A percentile compares a stretch with the other conserved stretches of the same genome.
These are phyloP conservation scores for Globisporangium nunn DNA, from an alignment of 352 stramenopile genomes.

Conservation along the genomic window DNA sequence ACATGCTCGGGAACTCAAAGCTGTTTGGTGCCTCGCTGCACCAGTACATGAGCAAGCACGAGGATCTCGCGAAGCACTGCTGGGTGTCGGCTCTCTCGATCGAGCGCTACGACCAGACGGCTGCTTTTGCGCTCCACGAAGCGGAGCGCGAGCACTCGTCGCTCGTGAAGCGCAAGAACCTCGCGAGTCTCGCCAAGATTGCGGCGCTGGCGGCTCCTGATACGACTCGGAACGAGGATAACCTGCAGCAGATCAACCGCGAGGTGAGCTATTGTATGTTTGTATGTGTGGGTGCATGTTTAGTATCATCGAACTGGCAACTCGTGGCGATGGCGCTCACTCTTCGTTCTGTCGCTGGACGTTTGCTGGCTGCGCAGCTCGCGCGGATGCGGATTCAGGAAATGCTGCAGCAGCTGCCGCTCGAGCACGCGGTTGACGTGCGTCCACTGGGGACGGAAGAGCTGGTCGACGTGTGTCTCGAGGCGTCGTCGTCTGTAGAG, in stretches of 20 bases:
- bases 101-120: slow-evolving; percentile 55
- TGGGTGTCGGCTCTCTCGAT: slow-evolving; percentile 67
- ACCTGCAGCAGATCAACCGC: slow-evolving; percentile 44
- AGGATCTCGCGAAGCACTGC: slow-evolving; percentile 40
- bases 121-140: slow-evolving; percentile 49
- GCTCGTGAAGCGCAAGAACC: slow-evolving; percentile 61
- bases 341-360: not conserved
- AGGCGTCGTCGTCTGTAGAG: slow-evolving; percentile 28
- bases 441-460: slow-evolving; percentile 36
- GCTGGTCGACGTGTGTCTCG: slow-evolving; percentile 42
- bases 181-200: slow-evolving; percentile 78
- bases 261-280: slow-evolving; percentile 29
- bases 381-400: slow-evolving; percentile 49
- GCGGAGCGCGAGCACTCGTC: slow-evolving; percentile 39
- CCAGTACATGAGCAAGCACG: slow-evolving; percentile 55
- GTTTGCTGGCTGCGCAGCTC: slow-evolving; percentile 26
- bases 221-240: slow-evolving; percentile 24
- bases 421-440: slow-evolving; percentile 27
- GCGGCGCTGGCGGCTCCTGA: slow-evolving; percentile 47
- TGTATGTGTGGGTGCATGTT: not conserved
- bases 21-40: slow-evolving; percentile 52
- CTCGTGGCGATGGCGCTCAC: not conserved
- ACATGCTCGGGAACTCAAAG: slow-evolving; percentile 54
- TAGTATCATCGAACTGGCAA: too few relatives aligned
- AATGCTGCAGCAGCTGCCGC: slow-evolving; percentile 46